Evolutionary conservation across 2,329 filamentous ascomycete genomes (phyloP), one percentile per base, ranked within the genome.

Genomic region (Scleromitrula shiraiana): DNA sequence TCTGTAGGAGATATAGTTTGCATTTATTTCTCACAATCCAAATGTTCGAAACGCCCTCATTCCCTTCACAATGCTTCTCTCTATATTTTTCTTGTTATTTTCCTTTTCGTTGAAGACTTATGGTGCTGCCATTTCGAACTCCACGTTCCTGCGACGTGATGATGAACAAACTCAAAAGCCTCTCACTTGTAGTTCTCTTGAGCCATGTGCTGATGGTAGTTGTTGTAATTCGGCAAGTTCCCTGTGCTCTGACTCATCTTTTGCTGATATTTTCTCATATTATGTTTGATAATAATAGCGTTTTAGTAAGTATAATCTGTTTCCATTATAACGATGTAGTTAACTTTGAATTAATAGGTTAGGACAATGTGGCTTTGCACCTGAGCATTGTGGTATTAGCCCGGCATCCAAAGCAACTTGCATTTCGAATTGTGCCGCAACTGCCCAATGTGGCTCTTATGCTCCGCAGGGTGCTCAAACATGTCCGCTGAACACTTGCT

Each of bases 391-490:
- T 19, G 29, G 24, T 9, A 23, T 15, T 12, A 2, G 7, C 7
- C 2, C 14, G 2, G 8, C 15, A 2, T 5, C n/a, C 4, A 7
- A 17, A n/a, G n/a, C n/a, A n/a, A n/a, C n/a, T 23, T 29, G 40
- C 20, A 65, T 46, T 41, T 47, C 17, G 48, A 52, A 19, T 43
- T 53, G 37, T 19, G 24, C 20, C 14, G 44, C 41, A 19, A 26
- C 33, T n/a, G 8, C 41, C n/a, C 47, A 39, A 33, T 49, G 47
- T 35, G 47, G 47, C 19, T 29, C 17, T n/a, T 30, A n/a, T 27
- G 35, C 41, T 22, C 33, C 41, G 2, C 35, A 43, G 7, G 41
- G 41, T 10, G 39, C 20, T 35, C 41, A 45, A 33, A 27, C 32
- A 7, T 49, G 47, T 39, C 47, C 47, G 6, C 14, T 49, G 26